phyloP scores from a whole-genome alignment of 306 rosid genomes.

The Lithocarpus polystachyus region DNA sequence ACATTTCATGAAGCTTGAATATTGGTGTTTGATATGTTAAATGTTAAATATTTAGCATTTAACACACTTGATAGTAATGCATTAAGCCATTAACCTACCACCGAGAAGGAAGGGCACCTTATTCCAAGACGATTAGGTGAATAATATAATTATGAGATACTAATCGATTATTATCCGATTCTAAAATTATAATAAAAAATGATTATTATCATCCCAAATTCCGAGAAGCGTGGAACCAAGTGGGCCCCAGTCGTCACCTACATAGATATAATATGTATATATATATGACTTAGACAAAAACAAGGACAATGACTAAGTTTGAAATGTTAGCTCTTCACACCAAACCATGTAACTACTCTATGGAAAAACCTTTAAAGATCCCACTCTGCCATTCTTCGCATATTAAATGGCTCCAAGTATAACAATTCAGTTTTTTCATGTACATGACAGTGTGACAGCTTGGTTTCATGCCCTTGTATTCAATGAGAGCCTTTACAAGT shows the following conservation, averaged over 20 bases:
- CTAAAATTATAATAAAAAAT: no score
- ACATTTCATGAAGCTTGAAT: no score
- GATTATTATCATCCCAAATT: neutral
- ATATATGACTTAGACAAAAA: neutral
- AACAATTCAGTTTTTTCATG: constrained; percentile 25
- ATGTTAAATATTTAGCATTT: no score
- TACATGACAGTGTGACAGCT: constrained; percentile 27
- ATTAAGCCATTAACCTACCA: no score
- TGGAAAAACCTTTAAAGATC: constrained; percentile 12
- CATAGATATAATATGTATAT: neutral
- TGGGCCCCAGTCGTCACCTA: constrained; percentile 3
- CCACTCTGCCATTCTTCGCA: neutral
- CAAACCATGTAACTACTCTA: constrained; percentile 32
- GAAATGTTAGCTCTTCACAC: constrained; percentile 34
- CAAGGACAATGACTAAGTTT: constrained; percentile 33
- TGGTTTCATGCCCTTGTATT: constrained; percentile 22
- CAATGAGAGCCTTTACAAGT: constrained; percentile 16
- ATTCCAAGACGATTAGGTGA: no score
- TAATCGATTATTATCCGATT: neutral
- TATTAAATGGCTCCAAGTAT: constrained; percentile 11
- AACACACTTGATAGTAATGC: no score
- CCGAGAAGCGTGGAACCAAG: neutral
- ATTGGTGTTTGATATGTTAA: no score
- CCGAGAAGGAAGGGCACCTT: neutral
- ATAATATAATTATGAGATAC: neutral